Conservation (phyloP, 1,284 basidiomycete genomes). For the Coriolopsis trogii region DNA sequence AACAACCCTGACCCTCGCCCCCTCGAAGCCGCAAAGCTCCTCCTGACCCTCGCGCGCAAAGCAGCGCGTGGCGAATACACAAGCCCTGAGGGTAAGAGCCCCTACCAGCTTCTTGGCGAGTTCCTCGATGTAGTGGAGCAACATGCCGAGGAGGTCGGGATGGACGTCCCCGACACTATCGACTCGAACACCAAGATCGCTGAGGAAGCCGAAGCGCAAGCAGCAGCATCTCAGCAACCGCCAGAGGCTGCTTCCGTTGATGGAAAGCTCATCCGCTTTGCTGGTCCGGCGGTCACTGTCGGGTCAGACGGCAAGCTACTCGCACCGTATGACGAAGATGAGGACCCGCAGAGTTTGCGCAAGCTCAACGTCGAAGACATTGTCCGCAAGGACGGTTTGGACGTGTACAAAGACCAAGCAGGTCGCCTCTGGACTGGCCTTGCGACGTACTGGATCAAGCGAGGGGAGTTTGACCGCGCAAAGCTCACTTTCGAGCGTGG, state of each 20-base stretch:
- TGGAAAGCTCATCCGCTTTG: conserved; percentile 75
- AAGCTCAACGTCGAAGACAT: conserved; percentile 89
- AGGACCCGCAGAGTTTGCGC: conserved; percentile 73
- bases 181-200: conserved; percentile 50
- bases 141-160: conserved; percentile 90
- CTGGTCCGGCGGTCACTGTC: conserved; percentile 68
- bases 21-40: conserved; percentile 91
- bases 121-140: conserved; percentile 93
- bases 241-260: conserved; percentile 52
- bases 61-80: conserved; percentile 84
- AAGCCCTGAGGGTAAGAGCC: conserved; percentile 93
- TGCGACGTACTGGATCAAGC: conserved; percentile 98
- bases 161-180: conserved; percentile 80
- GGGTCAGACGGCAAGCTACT: conserved; percentile 50
- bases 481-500: conserved; percentile 89
- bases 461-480: conserved; percentile 91
- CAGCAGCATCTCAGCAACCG: conserved; percentile 31
- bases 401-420: conserved; percentile 93
- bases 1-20: conserved; percentile 74
- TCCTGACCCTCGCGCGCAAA: conserved; percentile 83
- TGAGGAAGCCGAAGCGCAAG: conserved; percentile 35
- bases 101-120: conserved; percentile 92
- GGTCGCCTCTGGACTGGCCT: conserved; percentile 96
- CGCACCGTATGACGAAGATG: conserved; percentile 75
- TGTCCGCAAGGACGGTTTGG: conserved; percentile 84